phyloP scores from a whole-genome alignment of 257 asterid genomes.

The Solanum bukasovii region DNA sequence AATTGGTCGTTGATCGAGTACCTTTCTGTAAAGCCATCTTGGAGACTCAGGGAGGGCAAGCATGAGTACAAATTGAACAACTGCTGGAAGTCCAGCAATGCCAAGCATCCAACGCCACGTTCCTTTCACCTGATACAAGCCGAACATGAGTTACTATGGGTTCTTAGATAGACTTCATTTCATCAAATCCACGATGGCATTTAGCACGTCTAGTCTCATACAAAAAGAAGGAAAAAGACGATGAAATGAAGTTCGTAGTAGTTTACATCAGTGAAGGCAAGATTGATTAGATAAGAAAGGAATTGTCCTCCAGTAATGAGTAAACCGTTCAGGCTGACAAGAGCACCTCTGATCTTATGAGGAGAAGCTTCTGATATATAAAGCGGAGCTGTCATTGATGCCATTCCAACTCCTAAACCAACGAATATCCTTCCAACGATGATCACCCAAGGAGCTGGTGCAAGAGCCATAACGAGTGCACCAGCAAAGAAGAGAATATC shows the following conservation, averaged over 20 bases:
- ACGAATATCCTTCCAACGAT: conserved; percentile 2
- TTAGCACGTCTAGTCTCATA: neutral
- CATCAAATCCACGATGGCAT: neutral
- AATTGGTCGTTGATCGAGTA: neutral
- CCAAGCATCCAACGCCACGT: conserved; percentile 50
- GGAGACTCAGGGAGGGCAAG: conserved; percentile 28
- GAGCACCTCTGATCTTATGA: conserved; percentile 9
- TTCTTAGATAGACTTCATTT: neutral
- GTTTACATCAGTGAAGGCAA: conserved; percentile 8
- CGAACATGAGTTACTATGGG: neutral
- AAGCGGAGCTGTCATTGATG: conserved; percentile 6
- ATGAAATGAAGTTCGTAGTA: neutral
- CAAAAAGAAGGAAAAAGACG: neutral
- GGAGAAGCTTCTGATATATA: conserved; percentile 11
- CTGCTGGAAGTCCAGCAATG: conserved; percentile 23
- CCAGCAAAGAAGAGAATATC: conserved; percentile 3
- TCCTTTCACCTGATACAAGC: conserved; percentile 11
- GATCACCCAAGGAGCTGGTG: conserved; percentile 4
- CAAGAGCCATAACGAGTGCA: conserved; percentile 1
- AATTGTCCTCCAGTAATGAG: conserved; percentile 8
- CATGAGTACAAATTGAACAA: conserved; percentile 25
- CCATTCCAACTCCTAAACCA: conserved; percentile 10
- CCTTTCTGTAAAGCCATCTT: conserved; percentile 32
- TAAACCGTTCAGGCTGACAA: neutral
- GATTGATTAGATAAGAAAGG: conserved; percentile 4